Percentiles rank a stretch among this genome's conserved stretches.
phyloP scores from a whole-genome alignment of 345 rosid species.

The Balakata baccata region DNA sequence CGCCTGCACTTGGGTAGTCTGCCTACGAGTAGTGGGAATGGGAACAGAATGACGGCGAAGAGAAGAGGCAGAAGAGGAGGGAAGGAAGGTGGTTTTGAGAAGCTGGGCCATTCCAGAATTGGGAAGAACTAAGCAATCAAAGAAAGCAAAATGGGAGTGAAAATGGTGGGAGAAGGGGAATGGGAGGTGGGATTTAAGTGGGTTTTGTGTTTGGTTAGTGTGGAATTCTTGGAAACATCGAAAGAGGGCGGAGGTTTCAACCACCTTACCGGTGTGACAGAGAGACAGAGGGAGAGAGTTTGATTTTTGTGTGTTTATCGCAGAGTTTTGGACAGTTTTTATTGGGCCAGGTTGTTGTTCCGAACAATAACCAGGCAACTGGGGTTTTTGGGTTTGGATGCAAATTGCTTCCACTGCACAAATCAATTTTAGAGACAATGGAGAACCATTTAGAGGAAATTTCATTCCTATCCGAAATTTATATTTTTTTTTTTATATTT shows the following conservation, averaged over 20 bases:
- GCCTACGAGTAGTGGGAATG: not conserved
- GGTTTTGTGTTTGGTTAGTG: not conserved
- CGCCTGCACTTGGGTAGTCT: constrained; percentile 29
- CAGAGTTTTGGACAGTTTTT: not conserved
- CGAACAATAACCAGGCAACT: no score
- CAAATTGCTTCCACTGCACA: no score
- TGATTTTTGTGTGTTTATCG: not conserved
- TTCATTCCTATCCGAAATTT: no score
- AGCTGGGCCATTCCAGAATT: not conserved
- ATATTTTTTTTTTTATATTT: no score
- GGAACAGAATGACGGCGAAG: constrained; percentile 23
- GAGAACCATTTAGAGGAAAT: no score
- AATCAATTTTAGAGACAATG: no score
- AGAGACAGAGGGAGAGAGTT: not conserved
- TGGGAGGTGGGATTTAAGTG: not conserved
- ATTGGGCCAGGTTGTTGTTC: not conserved
- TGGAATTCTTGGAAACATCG: constrained; percentile 55
- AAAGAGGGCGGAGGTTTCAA: constrained; percentile 60
- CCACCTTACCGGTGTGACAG: constrained; percentile 40
- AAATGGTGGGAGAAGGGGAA: not conserved
- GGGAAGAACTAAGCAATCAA: not conserved
- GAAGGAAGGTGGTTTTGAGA: not conserved
- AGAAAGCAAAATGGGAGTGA: not conserved
- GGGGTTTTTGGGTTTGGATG: no score
- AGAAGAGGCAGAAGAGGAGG: constrained; percentile 20